Base-by-base conservation (phyloP, 768 basidiomycete genomes). In the Piloderma croceum region DNA sequence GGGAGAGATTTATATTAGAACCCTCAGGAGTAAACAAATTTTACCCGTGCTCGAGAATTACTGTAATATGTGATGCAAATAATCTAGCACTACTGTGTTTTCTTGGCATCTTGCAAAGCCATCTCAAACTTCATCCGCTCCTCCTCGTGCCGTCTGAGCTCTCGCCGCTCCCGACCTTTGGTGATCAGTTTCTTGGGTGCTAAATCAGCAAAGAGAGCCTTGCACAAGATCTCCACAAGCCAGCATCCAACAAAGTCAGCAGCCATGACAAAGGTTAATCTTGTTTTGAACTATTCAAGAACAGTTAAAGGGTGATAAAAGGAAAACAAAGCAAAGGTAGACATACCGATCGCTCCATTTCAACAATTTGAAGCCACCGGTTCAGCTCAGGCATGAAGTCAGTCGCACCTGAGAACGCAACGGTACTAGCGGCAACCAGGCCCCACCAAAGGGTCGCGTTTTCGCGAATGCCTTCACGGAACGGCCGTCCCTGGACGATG, bases 391-490 rank as follows among this genome's bases (percentile, higher is more conserved):
- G 96, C 57, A 96, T 69, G 50, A 99, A 85, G 58, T 99, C 91
- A 1, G 89, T 91, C 5, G 94, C 79, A 22, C 96, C 96, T 7
- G 77, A 86, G 64, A 97, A 90, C 7, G 96, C 96, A 5, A 99
- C 93, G 3, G 79, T 76, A 39, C 80, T 80, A 21, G 91, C 94
- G 7, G 86, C 90, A 29, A 96, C 69, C 9, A 98, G 77, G 19
- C 96, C 96, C 70, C 82, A 98, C 62, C 77, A 97, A 15, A 99
- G 59, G n/a, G 91, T 86, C 3, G 82, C 68, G 62, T 99, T 99
- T 65, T 99, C 96, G 3, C 89, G 77, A 56, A 99, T 97, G 25
- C 91, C 91, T 64, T 99, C 96, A 24, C 96, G 83, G 82, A 98
- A 99, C 0, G 96, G 96, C 24, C 96, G 85, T 7, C 96, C 96